Percentiles rank a stretch among this genome's conserved stretches.
These are phyloP conservation scores for Spinacia oleracea DNA, from an alignment of 179 eudicot species.

Conservation along the genomic window DNA sequence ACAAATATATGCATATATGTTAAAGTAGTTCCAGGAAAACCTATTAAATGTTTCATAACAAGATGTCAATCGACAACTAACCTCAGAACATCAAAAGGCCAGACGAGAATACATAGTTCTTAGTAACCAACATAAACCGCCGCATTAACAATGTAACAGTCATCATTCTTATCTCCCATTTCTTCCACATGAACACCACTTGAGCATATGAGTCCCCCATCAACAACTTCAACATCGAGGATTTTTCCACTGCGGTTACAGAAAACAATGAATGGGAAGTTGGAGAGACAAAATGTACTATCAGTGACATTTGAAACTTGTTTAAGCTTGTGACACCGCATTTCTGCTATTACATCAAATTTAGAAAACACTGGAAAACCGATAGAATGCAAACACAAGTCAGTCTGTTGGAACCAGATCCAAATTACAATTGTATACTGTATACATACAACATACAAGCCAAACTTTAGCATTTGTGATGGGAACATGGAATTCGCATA, in stretches of 20 bases:
- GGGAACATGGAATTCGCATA: not conserved
- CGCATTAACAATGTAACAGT: conserved; percentile 97
- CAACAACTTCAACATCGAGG: conserved; percentile 75
- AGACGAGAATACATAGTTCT: conserved; percentile 14
- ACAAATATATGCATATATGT: not conserved
- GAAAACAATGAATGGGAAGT: not conserved
- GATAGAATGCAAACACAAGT: not conserved
- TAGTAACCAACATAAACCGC: conserved; percentile 95
- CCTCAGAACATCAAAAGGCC: conserved; percentile 17
- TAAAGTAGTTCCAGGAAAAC: not conserved
- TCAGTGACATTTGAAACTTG: not conserved
- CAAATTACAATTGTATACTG: not conserved
- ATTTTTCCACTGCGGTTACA: conserved; percentile 65
- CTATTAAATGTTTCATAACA: not conserved
- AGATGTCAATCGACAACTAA: conserved; percentile 14
- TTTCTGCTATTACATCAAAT: not conserved
- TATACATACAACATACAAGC: not conserved
- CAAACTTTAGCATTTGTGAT: not conserved
- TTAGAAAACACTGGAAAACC: not conserved
- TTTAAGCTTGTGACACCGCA: not conserved
- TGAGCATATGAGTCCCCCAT: conserved; percentile 95
- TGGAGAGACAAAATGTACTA: not conserved
- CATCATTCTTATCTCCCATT: conserved; percentile 95
- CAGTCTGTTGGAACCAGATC: not conserved
- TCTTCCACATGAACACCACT: conserved; percentile 97